Evolutionary conservation across 306 rosid genomes (phyloP), one percentile per base, ranked within the genome.

Genomic region (Rubus parviflorus): DNA sequence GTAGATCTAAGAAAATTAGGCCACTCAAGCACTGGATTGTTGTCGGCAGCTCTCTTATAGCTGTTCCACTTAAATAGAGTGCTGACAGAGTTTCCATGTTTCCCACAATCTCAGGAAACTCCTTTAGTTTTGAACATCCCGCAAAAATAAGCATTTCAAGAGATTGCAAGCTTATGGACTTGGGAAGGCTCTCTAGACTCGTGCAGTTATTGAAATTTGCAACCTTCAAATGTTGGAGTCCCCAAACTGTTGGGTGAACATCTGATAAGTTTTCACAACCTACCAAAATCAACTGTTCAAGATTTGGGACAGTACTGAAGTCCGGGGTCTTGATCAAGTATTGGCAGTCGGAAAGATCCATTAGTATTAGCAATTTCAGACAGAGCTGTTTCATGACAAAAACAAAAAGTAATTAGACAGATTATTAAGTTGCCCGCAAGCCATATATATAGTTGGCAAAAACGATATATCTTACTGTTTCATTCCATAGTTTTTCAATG

Each of bases 101-200:
- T 25, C 3, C 77, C n/a, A 74, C 42, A 43, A 42, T 74, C 53
- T 74, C n/a, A 7, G 77, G 68, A 22, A 74, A 74, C 0, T 20
- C 8, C 9, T n/a, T 7, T 5, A 74, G 77, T 40, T 62, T 58
- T 57, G 77, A 74, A 74, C 79, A 75, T 19, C 79, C 72, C 6
- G 47, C 52, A 22, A 75, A 22, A 46, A 52, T 23, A 19, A 75
- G 57, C 17, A 10, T 30, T 46, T 10, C 23, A 19, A 75, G 72
- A 8, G 79, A 63, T n/a, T 17, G 5, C 61, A 54, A 54, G 61
- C 61, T n/a, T 1, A 54, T 54, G 10, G 4, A n/a, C 8, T 54
- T 11, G 6, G 61, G 61, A 3, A 54, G 25, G 3, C 25, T 54
- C 61, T 54, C 11, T 54, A 54, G 61, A 54, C 12, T 54, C 7